phyloP scores from a whole-genome alignment of 2,329 filamentous ascomycete species.

The Aureobasidium sp. region DNA sequence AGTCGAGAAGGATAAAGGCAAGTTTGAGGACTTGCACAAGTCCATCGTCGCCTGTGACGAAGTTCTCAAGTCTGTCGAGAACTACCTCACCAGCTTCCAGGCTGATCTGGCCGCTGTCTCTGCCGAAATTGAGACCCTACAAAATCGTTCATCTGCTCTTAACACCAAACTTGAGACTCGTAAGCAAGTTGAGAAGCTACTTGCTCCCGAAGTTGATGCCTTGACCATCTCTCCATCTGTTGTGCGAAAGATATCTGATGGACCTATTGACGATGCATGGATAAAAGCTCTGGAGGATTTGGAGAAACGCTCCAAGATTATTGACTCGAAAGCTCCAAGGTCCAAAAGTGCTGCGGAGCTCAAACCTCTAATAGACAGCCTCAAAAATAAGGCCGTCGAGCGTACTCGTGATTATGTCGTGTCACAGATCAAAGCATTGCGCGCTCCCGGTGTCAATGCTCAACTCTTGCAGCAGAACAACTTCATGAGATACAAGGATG shows the following conservation, averaged over 20 bases:
- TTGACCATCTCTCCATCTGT: constrained; percentile 78
- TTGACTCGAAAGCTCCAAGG: constrained; percentile 57
- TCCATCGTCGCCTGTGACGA: constrained; percentile 88
- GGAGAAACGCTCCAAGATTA: constrained; percentile 64
- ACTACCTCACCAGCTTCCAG: constrained; percentile 85
- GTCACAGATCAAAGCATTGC: constrained; percentile 83
- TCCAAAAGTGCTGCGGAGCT: constrained; percentile 77
- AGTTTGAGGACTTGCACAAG: constrained; percentile 81
- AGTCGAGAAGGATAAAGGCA: constrained; percentile 64
- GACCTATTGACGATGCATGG: constrained; percentile 84
- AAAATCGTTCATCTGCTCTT: constrained; percentile 73
- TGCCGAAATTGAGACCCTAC: constrained; percentile 87
- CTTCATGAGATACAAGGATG: constrained; percentile 78
- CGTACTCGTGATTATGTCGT: constrained; percentile 92
- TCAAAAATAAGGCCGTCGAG: constrained; percentile 84
- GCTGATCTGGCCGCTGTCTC: constrained; percentile 88
- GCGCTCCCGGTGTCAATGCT: constrained; percentile 93
- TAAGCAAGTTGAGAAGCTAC: constrained; percentile 75
- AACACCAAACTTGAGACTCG: constrained; percentile 83
- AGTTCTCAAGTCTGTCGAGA: constrained; percentile 85
- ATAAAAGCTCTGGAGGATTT: constrained; percentile 74
- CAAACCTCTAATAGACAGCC: constrained; percentile 72
- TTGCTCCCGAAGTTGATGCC: constrained; percentile 85
- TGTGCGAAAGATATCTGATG: constrained; percentile 79
- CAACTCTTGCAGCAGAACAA: constrained; percentile 94